Evolutionary conservation across 805 yeast genomes (phyloP).

Genomic region (Zygotorulaspora danielsina): DNA sequence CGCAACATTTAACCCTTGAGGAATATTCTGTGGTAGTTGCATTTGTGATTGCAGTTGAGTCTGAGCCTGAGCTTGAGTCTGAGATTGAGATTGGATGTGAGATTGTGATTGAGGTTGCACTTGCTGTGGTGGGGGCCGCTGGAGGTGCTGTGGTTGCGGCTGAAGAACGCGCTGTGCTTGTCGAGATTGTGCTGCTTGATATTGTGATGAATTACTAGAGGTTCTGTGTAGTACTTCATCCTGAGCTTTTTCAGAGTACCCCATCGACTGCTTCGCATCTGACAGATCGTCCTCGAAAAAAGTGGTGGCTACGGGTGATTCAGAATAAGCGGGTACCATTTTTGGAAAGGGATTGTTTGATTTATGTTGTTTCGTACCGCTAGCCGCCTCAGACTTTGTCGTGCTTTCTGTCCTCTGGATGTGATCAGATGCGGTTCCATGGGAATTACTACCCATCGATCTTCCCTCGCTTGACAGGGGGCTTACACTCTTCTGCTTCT

Average conservation of each 20-base stretch:
- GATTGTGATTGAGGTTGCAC: slow-evolving; percentile 5
- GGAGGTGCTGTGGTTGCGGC: slow-evolving; percentile 7
- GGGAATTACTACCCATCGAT: slow-evolving; percentile 13
- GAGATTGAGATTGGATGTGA: slow-evolving; percentile 11
- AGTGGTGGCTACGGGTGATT: slow-evolving; percentile 1
- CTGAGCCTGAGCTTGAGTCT: slow-evolving; percentile 10
- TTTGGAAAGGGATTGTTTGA: slow-evolving; percentile 36
- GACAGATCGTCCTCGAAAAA: slow-evolving; percentile 5
- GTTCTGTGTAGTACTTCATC: slow-evolving; percentile 4
- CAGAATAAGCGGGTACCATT: slow-evolving; percentile 13
- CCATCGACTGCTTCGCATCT: slow-evolving; percentile 1
- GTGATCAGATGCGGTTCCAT: slow-evolving; percentile 11
- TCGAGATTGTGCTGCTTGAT: slow-evolving; percentile 2
- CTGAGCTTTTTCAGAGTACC: not conserved
- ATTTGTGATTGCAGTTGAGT: slow-evolving; percentile 7
- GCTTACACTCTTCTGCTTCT: slow-evolving; percentile 24
- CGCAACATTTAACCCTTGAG: not conserved
- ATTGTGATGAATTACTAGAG: slow-evolving; percentile 2
- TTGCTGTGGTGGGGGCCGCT: slow-evolving; percentile 5
- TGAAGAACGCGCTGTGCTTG: slow-evolving; percentile 2
- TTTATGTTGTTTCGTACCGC: slow-evolving; percentile 29
- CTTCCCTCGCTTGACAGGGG: slow-evolving; percentile 21
- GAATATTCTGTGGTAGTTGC: not conserved
- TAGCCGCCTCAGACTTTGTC: slow-evolving; percentile 6
- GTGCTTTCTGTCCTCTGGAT: slow-evolving; percentile 7